phyloP scores from a whole-genome alignment of 495 filamentous ascomycete genomes.

The Aspergillus sclerotioniger region DNA sequence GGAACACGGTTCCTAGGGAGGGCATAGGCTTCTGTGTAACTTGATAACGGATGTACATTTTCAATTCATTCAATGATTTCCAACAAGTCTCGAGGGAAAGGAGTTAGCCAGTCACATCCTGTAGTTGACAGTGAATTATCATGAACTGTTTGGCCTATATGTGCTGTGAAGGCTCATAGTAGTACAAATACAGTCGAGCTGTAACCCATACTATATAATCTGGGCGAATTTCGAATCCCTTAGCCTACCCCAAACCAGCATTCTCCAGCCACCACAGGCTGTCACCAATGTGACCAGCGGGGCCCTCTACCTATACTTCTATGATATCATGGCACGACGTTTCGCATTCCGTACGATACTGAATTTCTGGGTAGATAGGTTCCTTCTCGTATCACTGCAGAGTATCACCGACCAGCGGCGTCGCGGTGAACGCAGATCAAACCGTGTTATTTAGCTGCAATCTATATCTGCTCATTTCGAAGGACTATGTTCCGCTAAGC shows the following conservation, averaged over 20 bases:
- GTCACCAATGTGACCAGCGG: not conserved
- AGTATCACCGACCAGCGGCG: not conserved
- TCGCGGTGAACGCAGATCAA: not conserved
- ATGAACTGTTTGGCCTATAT: not conserved
- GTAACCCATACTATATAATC: not conserved
- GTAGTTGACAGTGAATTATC: not conserved
- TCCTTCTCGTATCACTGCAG: not conserved
- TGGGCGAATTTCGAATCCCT: not conserved
- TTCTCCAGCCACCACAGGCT: not conserved
- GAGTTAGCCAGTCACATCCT: not conserved
- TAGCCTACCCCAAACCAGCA: not conserved
- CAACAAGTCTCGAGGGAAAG: not conserved
- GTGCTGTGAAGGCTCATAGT: not conserved
- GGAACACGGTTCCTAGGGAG: conserved; percentile 1
- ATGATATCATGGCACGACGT: not conserved
- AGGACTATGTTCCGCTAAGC: not conserved
- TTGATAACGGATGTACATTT: conserved; percentile 3
- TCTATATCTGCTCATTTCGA: not conserved
- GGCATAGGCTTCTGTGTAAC: not conserved
- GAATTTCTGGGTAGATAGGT: not conserved
- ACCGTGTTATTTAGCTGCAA: not conserved
- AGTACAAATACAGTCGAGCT: not conserved
- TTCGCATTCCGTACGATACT: not conserved
- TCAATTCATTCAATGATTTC: not conserved
- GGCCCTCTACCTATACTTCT: not conserved